Evolutionary conservation across 345 rosid genomes (phyloP), one percentile per base, ranked within the genome.

Genomic region (Toxicodendron radicans): DNA sequence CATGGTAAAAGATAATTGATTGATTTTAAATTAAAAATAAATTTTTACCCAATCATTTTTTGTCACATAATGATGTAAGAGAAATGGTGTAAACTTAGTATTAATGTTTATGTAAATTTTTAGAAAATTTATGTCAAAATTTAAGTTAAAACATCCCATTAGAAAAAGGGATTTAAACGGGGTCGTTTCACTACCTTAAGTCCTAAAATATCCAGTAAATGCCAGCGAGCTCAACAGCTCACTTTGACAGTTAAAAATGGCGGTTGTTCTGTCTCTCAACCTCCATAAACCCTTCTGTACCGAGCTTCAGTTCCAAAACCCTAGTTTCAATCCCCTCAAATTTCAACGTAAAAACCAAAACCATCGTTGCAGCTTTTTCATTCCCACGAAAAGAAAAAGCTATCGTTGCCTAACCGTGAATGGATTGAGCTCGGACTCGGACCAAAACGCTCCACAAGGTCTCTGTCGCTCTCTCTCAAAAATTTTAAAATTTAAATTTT

Each of bases 371-470:
- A 10, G 70, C 10, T 27, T 71, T 33, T 48, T 33, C 72, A 46
- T 80, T 73, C 70, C 78, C 45, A 7, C 30, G 70, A 79, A 76
- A 70, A 5, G 67, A 48, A 74, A 10, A 8, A 78, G 67, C 48
- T 82, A 65, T 71, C 84, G 76, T 65, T 16, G 75, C 73, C 49
- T 79, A 38, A 68, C 80, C 54, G 64, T 75, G 17, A 66, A 51
- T 51, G 79, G 78, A 49, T 79, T 73, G 32, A 72, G 51, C 18
- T 32, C 74, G 10, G 81, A 71, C 76, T 65, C 85, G 16, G 85
- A 76, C 51, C 78, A 76, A 46, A 78, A 72, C 78, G 52, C 82
- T 54, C 74, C 83, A 57, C 75, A 85, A 81, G 90, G 91, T 73
- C 66, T 48, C 53, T 23, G 49, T 59, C 32, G 11, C 52, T 23